These are phyloP conservation scores for Russula brevipes DNA, from an alignment of 768 basidiomycete species.

Conservation along the genomic window DNA sequence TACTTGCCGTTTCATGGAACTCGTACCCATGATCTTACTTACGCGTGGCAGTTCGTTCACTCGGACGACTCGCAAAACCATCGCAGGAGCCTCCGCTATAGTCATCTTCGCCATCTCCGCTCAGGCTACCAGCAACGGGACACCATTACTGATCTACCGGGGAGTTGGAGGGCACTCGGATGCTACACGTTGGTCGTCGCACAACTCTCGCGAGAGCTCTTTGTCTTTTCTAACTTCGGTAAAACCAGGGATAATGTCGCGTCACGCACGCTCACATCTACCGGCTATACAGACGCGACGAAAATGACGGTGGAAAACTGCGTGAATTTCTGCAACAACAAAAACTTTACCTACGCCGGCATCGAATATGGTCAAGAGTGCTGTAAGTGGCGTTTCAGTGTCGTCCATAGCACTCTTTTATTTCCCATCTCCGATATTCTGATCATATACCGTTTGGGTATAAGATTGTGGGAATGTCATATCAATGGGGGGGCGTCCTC, in stretches of 20 bases:
- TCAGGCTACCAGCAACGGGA: neutral
- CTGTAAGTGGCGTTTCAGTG: conserved; percentile 39
- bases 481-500: conserved; percentile 43
- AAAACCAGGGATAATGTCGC: conserved; percentile 47
- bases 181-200: conserved; percentile 51
- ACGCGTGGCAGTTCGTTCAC: neutral
- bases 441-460: conserved; percentile 1
- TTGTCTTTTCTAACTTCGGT: conserved; percentile 32
- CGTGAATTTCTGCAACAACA: conserved; percentile 41
- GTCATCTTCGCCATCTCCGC: conserved; percentile 8
- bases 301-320: conserved; percentile 60
- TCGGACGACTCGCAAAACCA: neutral
- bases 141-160: conserved; percentile 40
- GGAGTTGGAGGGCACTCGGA: conserved; percentile 52
- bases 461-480: conserved; percentile 62
- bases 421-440: neutral
- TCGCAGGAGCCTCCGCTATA: neutral
- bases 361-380: conserved; percentile 63
- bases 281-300: conserved; percentile 40
- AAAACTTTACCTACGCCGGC: conserved; percentile 58
- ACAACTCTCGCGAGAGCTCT: neutral
- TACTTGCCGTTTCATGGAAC: neutral
- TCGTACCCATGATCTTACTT: neutral
- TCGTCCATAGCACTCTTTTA: neutral
- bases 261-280: conserved; percentile 53